Percentiles rank a stretch among this genome's conserved stretches.
phyloP scores from a whole-genome alignment of 257 asterid genomes.

The Leonotis leonurus region DNA sequence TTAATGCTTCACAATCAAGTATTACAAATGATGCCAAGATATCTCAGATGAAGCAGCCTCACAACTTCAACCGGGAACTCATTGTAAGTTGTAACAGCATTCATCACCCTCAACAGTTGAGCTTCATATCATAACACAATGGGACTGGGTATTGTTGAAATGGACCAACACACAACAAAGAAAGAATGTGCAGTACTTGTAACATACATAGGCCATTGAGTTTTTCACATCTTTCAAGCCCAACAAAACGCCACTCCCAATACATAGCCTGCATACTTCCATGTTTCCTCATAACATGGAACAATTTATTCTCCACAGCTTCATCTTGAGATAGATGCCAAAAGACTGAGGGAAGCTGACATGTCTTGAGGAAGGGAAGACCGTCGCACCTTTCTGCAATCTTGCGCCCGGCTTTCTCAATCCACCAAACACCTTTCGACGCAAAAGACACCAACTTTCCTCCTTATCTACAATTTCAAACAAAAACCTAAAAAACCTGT shows the following conservation, averaged over 20 bases:
- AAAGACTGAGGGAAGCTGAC: too few species aligned
- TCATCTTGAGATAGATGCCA: too few species aligned
- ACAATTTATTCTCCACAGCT: too few species aligned
- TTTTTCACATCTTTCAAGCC: neutral
- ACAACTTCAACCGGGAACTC: neutral
- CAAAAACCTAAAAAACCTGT: too few species aligned
- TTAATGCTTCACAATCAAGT: neutral
- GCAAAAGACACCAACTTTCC: too few species aligned
- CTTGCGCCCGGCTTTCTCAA: neutral
- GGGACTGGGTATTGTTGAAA: neutral
- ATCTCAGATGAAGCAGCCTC: too few species aligned
- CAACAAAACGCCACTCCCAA: neutral
- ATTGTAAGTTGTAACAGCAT: neutral
- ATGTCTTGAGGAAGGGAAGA: too few species aligned
- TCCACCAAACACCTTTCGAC: too few species aligned
- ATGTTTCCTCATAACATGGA: too few species aligned
- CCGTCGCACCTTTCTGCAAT: too few species aligned
- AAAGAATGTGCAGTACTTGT: neutral
- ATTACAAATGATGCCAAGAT: neutral
- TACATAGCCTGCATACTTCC: neutral
- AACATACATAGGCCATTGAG: neutral
- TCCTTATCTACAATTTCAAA: too few species aligned
- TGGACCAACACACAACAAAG: too few species aligned
- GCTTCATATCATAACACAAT: neutral
- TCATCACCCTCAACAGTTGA: neutral